These are phyloP conservation scores for Prunus yedoensis DNA, from an alignment of 331 rosid genomes.

Conservation along the genomic window DNA sequence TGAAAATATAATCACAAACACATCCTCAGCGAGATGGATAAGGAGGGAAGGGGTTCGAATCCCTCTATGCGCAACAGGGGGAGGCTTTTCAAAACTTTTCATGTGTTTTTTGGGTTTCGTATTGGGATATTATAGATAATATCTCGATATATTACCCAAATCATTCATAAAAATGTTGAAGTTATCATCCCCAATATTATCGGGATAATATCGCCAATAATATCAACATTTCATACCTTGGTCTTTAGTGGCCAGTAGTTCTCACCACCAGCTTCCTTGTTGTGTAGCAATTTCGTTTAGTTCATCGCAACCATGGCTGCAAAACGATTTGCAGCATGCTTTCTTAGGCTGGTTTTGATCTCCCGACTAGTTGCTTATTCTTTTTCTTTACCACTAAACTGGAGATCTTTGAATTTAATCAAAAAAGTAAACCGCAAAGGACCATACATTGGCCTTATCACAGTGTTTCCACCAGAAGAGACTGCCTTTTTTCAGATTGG, in stretches of 20 bases:
- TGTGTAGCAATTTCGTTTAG: not conserved
- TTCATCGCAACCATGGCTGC: not conserved
- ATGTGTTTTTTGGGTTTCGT: no score
- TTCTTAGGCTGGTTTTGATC: constrained; percentile 9
- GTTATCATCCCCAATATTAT: no score
- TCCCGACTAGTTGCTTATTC: not conserved
- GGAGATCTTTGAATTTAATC: constrained; percentile 6
- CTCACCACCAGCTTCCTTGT: not conserved
- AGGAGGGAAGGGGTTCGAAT: no score
- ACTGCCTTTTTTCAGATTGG: constrained; percentile 29
- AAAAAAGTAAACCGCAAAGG: constrained; percentile 29
- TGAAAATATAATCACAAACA: no score
- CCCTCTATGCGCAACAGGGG: no score
- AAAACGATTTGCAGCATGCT: constrained; percentile 4
- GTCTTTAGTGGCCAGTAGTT: not conserved
- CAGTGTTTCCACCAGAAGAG: constrained; percentile 39
- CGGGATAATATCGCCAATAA: no score
- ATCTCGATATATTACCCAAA: no score
- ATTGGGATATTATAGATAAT: no score
- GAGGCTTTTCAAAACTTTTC: no score
- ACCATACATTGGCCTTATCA: constrained; percentile 45
- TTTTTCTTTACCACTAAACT: constrained; percentile 11
- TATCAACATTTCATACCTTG: no score
- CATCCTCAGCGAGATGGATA: no score
- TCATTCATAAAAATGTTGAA: no score